Percentiles rank a stretch among this genome's conserved stretches.
These are phyloP conservation scores for Plasmopara halstedii DNA, from an alignment of 352 stramenopile species.

Conservation along the genomic window DNA sequence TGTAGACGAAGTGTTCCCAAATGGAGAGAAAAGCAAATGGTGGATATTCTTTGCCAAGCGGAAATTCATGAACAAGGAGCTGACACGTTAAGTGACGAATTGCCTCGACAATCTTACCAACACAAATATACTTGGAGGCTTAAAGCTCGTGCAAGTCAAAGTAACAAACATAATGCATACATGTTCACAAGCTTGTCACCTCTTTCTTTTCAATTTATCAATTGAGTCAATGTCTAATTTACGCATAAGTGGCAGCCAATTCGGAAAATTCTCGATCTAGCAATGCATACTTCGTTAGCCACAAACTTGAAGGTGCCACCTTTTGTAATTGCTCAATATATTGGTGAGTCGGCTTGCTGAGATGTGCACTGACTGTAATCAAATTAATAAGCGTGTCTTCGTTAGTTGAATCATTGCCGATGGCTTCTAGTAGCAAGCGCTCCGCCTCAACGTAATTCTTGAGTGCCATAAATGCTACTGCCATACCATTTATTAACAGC, in stretches of 20 bases:
- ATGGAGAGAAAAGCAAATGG: slow-evolving; percentile 89
- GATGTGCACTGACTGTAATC: slow-evolving; percentile 84
- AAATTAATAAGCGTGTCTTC: slow-evolving; percentile 94
- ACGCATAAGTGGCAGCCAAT: slow-evolving; percentile 64
- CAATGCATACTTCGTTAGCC: slow-evolving; percentile 59
- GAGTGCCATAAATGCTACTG: slow-evolving; percentile 87
- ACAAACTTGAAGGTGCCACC: slow-evolving; percentile 58
- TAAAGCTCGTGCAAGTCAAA: no score
- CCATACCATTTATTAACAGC: slow-evolving; percentile 89
- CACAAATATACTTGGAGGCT: not conserved
- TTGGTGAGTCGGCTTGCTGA: slow-evolving; percentile 80
- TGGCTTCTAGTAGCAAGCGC: slow-evolving; percentile 78
- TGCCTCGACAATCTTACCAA: not conserved
- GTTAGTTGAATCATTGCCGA: slow-evolving; percentile 78
- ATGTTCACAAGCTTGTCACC: not conserved
- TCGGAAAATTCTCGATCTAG: slow-evolving; percentile 63
- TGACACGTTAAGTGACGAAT: slow-evolving; percentile 36
- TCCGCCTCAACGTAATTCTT: slow-evolving; percentile 89
- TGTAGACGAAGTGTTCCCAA: slow-evolving; percentile 77
- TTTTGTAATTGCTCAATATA: slow-evolving; percentile 79
- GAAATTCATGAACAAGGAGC: slow-evolving; percentile 94
- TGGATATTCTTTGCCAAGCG: slow-evolving; percentile 92
- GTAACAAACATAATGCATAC: not conserved
- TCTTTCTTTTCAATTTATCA: no score
- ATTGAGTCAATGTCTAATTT: not conserved